Conservation (phyloP, 345 rosid species). For the Eucalyptus regnans region DNA sequence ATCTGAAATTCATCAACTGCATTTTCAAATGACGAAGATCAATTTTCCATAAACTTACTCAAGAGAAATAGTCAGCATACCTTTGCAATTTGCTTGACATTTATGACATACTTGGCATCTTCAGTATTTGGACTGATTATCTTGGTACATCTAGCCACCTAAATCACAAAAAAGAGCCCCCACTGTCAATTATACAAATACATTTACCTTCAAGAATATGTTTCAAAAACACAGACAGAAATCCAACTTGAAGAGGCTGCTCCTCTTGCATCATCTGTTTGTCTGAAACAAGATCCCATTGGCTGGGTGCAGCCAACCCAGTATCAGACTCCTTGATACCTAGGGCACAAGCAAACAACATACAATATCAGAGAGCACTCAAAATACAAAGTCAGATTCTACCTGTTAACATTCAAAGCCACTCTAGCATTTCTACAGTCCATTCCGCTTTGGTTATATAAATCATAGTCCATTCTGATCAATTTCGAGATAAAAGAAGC, state of each 20-base stretch:
- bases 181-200: neutral
- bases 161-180: neutral
- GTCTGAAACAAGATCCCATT: conserved; percentile 99
- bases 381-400: neutral
- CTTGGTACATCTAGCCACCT: conserved; percentile 98
- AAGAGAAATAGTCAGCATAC: conserved; percentile 7
- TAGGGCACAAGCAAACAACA: neutral
- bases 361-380: neutral
- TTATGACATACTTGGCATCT: conserved; percentile 91
- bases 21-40: neutral
- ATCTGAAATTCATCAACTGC: neutral
- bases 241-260: conserved; percentile 71
- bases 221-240: neutral
- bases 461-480: neutral
- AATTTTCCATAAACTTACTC: neutral
- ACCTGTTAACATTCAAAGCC: neutral
- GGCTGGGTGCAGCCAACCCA: conserved; percentile 94
- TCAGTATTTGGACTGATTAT: conserved; percentile 92
- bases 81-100: conserved; percentile 97
- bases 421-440: neutral
- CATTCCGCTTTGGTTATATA: neutral
- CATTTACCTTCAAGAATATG: neutral
- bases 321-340: conserved; percentile 99
- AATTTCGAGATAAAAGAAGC: neutral
- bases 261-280: conserved; percentile 99